Percentiles rank a stretch among this genome's conserved stretches.
phyloP scores from a whole-genome alignment of 805 yeast genomes.

The Myxozyma neglecta region DNA sequence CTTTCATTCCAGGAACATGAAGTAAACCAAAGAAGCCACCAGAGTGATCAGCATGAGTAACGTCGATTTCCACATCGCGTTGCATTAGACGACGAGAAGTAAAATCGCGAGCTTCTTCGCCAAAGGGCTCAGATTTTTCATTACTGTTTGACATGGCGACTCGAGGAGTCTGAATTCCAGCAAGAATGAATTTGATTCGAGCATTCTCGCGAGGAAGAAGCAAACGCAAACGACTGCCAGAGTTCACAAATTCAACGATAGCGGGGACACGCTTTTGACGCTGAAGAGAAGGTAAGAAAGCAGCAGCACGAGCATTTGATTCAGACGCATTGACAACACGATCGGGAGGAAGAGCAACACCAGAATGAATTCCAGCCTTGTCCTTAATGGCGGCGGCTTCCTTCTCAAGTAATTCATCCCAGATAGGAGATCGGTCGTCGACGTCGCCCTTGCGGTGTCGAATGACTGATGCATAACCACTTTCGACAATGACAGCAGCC shows the following conservation, averaged over 20 bases:
- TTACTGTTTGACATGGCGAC: slow-evolving; percentile 33
- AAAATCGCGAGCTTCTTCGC: slow-evolving; percentile 55
- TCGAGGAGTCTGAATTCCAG: slow-evolving; percentile 61
- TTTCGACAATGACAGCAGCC: slow-evolving; percentile 57
- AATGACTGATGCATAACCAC: slow-evolving; percentile 76
- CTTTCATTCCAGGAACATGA: slow-evolving; percentile 46
- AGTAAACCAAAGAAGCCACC: slow-evolving; percentile 81
- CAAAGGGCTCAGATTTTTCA: slow-evolving; percentile 36
- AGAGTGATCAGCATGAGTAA: slow-evolving; percentile 67
- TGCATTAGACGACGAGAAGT: slow-evolving; percentile 60
- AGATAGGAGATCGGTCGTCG: slow-evolving; percentile 65
- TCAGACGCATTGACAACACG: slow-evolving; percentile 80
- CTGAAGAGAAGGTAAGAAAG: slow-evolving; percentile 68
- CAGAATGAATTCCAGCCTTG: slow-evolving; percentile 62
- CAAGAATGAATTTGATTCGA: slow-evolving; percentile 67
- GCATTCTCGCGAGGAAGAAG: slow-evolving; percentile 69
- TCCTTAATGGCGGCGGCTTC: slow-evolving; percentile 59
- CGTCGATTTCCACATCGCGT: slow-evolving; percentile 69
- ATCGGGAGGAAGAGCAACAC: slow-evolving; percentile 57
- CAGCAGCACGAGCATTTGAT: slow-evolving; percentile 65
- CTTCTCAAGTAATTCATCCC: slow-evolving; percentile 74
- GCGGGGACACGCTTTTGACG: slow-evolving; percentile 66
- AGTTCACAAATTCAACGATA: slow-evolving; percentile 67
- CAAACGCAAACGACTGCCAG: slow-evolving; percentile 68
- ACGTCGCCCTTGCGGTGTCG: slow-evolving; percentile 72